Base-by-base conservation (phyloP, 1,284 basidiomycete genomes). In the Jaminaea rosea region DNA sequence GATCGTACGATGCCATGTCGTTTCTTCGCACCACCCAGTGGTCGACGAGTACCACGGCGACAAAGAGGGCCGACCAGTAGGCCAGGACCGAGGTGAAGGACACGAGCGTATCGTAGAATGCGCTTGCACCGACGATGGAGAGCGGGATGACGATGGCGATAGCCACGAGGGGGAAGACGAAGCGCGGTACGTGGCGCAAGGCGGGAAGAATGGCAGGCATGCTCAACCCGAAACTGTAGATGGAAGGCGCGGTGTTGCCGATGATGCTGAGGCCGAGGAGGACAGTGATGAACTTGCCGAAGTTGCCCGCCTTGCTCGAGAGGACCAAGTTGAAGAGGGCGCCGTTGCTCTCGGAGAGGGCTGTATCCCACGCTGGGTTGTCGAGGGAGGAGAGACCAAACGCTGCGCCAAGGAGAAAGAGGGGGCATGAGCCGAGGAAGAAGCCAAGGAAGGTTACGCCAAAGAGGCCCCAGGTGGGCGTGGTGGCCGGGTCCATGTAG, bases 221-320 rank as follows among this genome's bases (percentile, higher is more conserved):
- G 36, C 57, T 58, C 3, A 72, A 32, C 0, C 69, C 67, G 27
- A 72, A 60, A 28, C 60, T 65, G 56, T 72, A 72, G 55, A 88
- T 80, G 10, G 84, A 87, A 4, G 84, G 82, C 4, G 87, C 85
- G 52, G 89, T 86, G 76, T 93, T 94, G 2, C 83, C 87, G 36
- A 82, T 80, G 56, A 80, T 79, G 9, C 79, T 87, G 26, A 92
- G 77, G 47, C 84, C 84, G 51, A 90, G 78, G 10, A 90, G 54
- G n/a, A 92, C 86, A 11, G 86, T 87, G 50, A 93, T 78, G 77
- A 94, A 88, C 21, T 47, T 19, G 2, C 88, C 87, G 68, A 91
- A 91, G 13, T 78, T 78, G 32, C 83, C 75, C 76, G 79, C 79
- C 1, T 53, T 58, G 1, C 85, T 84, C 6, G 77, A 77, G 1